Evolutionary conservation across 768 basidiomycete species (phyloP).

Genomic region (Boletus tomentosulus): DNA sequence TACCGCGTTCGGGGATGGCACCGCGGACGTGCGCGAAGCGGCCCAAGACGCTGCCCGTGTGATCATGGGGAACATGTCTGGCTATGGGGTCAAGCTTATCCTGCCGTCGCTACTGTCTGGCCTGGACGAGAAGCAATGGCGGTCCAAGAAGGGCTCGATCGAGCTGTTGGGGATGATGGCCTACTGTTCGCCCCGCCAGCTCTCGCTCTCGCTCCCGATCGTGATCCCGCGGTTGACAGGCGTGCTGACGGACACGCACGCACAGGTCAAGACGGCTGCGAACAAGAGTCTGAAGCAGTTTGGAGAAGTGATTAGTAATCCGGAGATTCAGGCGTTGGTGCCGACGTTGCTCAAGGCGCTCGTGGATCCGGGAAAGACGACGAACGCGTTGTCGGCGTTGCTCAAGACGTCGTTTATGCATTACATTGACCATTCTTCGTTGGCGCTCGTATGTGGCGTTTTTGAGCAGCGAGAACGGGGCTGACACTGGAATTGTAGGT

Average conservation of each 20-base stretch:
- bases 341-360: slow-evolving; percentile 89
- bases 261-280: slow-evolving; percentile 88
- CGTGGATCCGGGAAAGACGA: slow-evolving; percentile 90
- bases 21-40: slow-evolving; percentile 86
- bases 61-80: slow-evolving; percentile 94
- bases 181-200: slow-evolving; percentile 92
- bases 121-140: slow-evolving; percentile 97
- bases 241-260: slow-evolving; percentile 95
- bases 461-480: neutral
- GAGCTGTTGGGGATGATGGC: slow-evolving; percentile 98
- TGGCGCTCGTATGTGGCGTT: slow-evolving; percentile 68
- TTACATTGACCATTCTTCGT: slow-evolving; percentile 94
- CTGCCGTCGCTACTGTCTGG: slow-evolving; percentile 85
- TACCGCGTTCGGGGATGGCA: slow-evolving; percentile 80
- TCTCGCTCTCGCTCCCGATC: slow-evolving; percentile 91
- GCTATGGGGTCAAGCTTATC: slow-evolving; percentile 93
- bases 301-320: slow-evolving; percentile 97
- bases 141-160: slow-evolving; percentile 95
- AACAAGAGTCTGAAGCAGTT: slow-evolving; percentile 97
- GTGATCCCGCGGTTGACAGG: slow-evolving; percentile 95
- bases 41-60: slow-evolving; percentile 87
- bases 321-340: slow-evolving; percentile 90
- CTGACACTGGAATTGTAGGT: slow-evolving; percentile 44
- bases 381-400: slow-evolving; percentile 76
- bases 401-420: slow-evolving; percentile 96